Base-by-base conservation (phyloP, 495 filamentous ascomycete species). In the Rostrohypoxylon terebratum region DNA sequence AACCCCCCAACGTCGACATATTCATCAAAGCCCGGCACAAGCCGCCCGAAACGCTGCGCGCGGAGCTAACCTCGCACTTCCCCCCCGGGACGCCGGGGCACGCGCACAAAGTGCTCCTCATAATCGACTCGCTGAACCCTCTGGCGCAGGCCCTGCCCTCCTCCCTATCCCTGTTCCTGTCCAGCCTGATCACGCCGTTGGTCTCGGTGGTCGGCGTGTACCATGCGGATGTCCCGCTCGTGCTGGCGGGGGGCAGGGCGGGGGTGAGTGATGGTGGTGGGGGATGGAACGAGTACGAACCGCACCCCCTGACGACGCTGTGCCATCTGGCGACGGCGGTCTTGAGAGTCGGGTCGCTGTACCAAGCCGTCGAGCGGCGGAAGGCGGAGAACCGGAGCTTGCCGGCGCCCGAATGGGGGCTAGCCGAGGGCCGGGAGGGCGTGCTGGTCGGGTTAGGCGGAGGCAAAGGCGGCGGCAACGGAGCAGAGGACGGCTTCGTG, bases 361-460 rank as follows among this genome's bases (percentile, higher is more conserved):
- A 87, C 4, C 93, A 97, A 44, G 84, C 90, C 42, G 80, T 95
- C 10, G 87, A 87, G 10, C 82, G 83, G 34, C 93, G 92, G 72
- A 82, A 83, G 14, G 92, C 93, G 4, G 85, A 85, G 6, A 89
- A 94, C 71, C 85, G 90, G 61, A 93, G 90, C 66, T 78, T 91
- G 18, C 87, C 82, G 18, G 88, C 88, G 57, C 96, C 95, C 0
- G 83, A 85, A 16, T 97, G 91, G 74, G 96, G 96, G 1, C 83
- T 97, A 0, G 83, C 83, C 16, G 92, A 96, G 77, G 87, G 87
- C 9, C 83, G 85, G 25, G 92, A 96, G 71, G 94, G 94, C 33
- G 85, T 94, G 11, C 71, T 97, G 0, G 74, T 91, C 13, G 91
- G 92, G 0, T 64, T 90, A 81, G 86, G 21, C 74, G 81, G 58